Evolutionary conservation across 257 asterid genomes (phyloP).

Genomic region (Nicotiana undulata): DNA sequence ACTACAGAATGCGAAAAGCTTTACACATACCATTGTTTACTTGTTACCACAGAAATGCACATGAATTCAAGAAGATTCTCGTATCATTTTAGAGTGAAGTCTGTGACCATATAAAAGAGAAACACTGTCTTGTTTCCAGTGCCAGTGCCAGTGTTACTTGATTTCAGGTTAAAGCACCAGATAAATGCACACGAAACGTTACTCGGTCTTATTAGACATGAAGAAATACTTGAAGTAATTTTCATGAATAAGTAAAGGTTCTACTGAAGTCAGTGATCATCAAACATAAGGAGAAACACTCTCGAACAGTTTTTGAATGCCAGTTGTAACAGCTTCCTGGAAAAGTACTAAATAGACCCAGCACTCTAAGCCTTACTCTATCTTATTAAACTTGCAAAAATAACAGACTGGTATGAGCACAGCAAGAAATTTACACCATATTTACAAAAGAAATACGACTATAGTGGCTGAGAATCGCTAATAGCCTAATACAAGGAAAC

Average conservation of each 20-base stretch:
- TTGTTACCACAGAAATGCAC: neutral
- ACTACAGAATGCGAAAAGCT: neutral
- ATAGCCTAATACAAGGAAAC: neutral
- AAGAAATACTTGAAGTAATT: neutral
- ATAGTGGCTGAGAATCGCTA: neutral
- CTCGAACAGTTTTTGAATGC: neutral
- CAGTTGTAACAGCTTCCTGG: neutral
- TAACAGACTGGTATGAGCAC: neutral
- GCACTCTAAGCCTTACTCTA: neutral
- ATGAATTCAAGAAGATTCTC: neutral
- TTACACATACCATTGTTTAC: neutral
- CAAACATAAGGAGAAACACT: neutral
- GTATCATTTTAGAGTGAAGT: neutral
- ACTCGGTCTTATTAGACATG: neutral
- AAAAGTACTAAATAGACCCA: neutral
- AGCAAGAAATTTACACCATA: neutral
- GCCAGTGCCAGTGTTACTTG: neutral
- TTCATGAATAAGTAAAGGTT: neutral
- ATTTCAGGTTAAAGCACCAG: neutral
- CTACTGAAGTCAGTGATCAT: neutral
- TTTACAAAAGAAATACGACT: neutral
- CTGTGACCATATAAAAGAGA: neutral
- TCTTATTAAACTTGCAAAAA: neutral
- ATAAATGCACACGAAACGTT: neutral
- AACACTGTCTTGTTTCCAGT: neutral